Percentiles rank a stretch among this genome's conserved stretches.
Evolutionary conservation across 768 basidiomycete genomes (phyloP).

Genomic region (Cyclocybe cylindracea): DNA sequence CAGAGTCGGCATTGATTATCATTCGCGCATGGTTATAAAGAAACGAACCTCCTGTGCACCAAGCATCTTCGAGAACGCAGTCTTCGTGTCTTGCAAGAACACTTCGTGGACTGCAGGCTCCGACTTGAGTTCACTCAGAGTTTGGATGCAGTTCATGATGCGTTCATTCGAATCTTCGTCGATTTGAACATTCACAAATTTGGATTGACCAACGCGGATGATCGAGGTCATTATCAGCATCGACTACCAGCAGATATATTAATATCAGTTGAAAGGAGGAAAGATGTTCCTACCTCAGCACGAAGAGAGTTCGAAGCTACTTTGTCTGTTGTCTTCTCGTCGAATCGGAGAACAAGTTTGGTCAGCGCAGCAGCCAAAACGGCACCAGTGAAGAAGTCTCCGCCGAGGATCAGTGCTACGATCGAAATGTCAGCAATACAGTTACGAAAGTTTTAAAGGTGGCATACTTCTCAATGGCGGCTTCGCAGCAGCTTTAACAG

Average conservation of each 20-base stretch:
- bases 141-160: conserved; percentile 94
- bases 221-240: conserved; percentile 99
- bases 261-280: not conserved
- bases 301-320: conserved; percentile 65
- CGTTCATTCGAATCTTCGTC: conserved; percentile 98
- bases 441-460: not conserved
- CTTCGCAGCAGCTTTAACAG: conserved; percentile 84
- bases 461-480: conserved; percentile 81
- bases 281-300: conserved; percentile 64
- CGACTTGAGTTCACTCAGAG: conserved; percentile 77
- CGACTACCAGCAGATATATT: conserved; percentile 44
- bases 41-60: conserved; percentile 80
- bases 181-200: conserved; percentile 91
- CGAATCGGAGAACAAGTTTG: conserved; percentile 85
- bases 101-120: conserved; percentile 62
- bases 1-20: not conserved
- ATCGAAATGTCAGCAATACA: conserved; percentile 1
- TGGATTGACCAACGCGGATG: conserved; percentile 96
- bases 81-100: conserved; percentile 85
- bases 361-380: conserved; percentile 89
- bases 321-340: conserved; percentile 49
- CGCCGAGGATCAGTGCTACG: conserved; percentile 82
- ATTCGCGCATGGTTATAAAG: not conserved
- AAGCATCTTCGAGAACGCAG: conserved; percentile 95
- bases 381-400: conserved; percentile 96